Percentiles rank a stretch among this genome's conserved stretches.
Evolutionary conservation across 1,284 basidiomycete genomes (phyloP).

Genomic region (Sporisorium iseilematis-ciliati): DNA sequence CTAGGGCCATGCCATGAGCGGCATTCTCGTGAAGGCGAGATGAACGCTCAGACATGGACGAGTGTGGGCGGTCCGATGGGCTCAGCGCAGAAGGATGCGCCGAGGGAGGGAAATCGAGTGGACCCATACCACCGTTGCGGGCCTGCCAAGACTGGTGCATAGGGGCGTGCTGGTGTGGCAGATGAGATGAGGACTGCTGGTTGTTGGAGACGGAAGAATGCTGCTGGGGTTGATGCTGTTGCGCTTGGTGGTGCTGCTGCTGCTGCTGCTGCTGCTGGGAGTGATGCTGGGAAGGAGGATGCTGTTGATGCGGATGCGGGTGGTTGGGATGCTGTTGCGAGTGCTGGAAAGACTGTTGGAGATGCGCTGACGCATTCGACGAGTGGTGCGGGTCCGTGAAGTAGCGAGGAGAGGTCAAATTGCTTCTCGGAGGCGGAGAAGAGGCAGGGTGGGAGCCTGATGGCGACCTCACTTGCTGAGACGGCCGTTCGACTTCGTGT

Average conservation of each 20-base stretch:
- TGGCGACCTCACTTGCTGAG: conserved; percentile 26
- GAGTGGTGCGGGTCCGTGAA: conserved; percentile 27
- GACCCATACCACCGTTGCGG: conserved; percentile 40
- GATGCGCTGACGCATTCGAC: conserved; percentile 23
- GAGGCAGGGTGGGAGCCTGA: conserved; percentile 42
- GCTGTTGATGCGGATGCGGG: conserved; percentile 16
- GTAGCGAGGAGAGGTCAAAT: conserved; percentile 43
- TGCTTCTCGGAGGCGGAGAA: conserved; percentile 41
- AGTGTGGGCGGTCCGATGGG: conserved; percentile 41
- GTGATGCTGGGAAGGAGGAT: background rate
- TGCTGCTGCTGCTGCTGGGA: conserved; percentile 21
- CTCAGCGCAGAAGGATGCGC: conserved; percentile 19
- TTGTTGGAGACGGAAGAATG: conserved; percentile 3
- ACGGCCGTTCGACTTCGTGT: conserved; percentile 32
- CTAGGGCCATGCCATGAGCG: conserved; percentile 18
- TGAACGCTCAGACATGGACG: conserved; percentile 46
- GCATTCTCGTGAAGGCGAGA: conserved; percentile 14
- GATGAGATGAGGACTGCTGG: conserved; percentile 8
- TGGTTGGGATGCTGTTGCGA: conserved; percentile 12
- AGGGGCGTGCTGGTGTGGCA: conserved; percentile 11
- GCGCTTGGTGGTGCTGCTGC: conserved; percentile 12
- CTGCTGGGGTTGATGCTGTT: conserved; percentile 11
- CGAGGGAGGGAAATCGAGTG: conserved; percentile 43
- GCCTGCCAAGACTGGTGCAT: conserved; percentile 24
- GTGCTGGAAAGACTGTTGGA: conserved; percentile 16